These are phyloP conservation scores for Lobosporangium transversale DNA, from an alignment of 192 early-diverging fungal species.

Conservation along the genomic window DNA sequence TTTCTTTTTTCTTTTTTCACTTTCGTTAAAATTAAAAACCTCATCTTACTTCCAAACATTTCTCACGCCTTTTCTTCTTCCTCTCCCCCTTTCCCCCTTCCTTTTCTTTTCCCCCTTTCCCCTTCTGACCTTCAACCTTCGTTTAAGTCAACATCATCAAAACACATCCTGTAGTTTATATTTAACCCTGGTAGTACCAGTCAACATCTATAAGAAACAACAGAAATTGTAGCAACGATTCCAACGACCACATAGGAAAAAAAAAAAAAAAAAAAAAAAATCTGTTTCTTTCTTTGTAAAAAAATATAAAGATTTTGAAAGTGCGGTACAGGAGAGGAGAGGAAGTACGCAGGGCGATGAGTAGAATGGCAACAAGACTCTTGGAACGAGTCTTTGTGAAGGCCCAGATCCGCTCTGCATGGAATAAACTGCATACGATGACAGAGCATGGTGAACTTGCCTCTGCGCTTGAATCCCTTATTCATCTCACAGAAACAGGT, in stretches of 20 bases:
- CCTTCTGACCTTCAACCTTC: background rate
- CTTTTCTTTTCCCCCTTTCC: background rate
- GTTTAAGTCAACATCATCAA: background rate
- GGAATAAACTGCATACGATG: slow-evolving; percentile 59
- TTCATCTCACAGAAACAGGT: slow-evolving; percentile 50
- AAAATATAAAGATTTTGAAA: background rate
- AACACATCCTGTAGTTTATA: background rate
- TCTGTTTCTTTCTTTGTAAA: background rate
- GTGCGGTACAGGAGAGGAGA: background rate
- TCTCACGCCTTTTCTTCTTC: background rate
- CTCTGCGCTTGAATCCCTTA: slow-evolving; percentile 56
- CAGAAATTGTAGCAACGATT: no score
- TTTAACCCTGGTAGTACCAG: background rate
- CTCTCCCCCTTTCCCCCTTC: background rate
- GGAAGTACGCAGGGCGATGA: slow-evolving; percentile 15
- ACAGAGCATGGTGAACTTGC: slow-evolving; percentile 56
- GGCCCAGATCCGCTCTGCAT: slow-evolving; percentile 54
- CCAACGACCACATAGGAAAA: background rate
- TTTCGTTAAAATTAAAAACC: no score
- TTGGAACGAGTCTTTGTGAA: slow-evolving; percentile 51
- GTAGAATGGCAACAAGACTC: slow-evolving; percentile 39
- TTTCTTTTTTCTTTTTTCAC: background rate
- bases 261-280: background rate
- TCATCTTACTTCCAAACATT: background rate
- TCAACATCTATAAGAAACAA: no score